Evolutionary conservation across 2,329 filamentous ascomycete genomes (phyloP).

Genomic region (Exophiala sp.): DNA sequence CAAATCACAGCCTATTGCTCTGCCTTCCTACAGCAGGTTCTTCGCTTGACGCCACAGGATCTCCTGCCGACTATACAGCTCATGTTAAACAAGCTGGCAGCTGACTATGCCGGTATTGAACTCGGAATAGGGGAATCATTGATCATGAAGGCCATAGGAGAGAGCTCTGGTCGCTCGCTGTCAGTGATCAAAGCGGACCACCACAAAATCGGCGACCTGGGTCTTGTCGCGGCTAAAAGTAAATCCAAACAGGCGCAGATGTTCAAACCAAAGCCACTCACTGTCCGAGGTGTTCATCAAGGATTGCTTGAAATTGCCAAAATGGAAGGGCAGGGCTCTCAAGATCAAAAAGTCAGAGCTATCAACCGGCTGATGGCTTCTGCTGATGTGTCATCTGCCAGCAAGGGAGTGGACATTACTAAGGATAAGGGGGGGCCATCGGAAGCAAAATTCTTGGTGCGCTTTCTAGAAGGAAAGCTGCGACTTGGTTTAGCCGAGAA

Average conservation of each 20-base stretch:
- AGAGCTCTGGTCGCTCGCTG: constrained; percentile 82
- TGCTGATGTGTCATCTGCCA: constrained; percentile 66
- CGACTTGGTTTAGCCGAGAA: constrained; percentile 85
- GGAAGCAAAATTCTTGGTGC: constrained; percentile 88
- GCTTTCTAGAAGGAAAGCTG: constrained; percentile 91
- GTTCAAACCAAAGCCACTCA: constrained; percentile 93
- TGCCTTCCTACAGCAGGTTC: constrained; percentile 86
- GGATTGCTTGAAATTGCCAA: constrained; percentile 85
- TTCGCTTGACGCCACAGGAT: constrained; percentile 81
- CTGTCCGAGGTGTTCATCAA: constrained; percentile 78
- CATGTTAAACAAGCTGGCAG: constrained; percentile 97
- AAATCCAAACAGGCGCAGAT: constrained; percentile 92
- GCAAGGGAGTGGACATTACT: constrained; percentile 75
- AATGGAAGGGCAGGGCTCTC: constrained; percentile 76
- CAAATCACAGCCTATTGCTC: constrained; percentile 85
- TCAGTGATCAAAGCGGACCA: constrained; percentile 91
- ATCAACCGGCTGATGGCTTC: constrained; percentile 97
- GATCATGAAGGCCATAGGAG: constrained; percentile 97
- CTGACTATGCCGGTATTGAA: constrained; percentile 93
- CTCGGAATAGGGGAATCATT: constrained; percentile 96
- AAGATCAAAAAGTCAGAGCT: constrained; percentile 81
- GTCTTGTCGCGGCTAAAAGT: constrained; percentile 90
- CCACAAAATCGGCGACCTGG: constrained; percentile 91
- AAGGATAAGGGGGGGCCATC: constrained; percentile 91
- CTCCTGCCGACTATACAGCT: constrained; percentile 81